A percentile compares a stretch with the other conserved stretches of the same genome.
phyloP scores from a whole-genome alignment of 2,329 filamentous ascomycete species.

The Paecilomyces sp. region DNA sequence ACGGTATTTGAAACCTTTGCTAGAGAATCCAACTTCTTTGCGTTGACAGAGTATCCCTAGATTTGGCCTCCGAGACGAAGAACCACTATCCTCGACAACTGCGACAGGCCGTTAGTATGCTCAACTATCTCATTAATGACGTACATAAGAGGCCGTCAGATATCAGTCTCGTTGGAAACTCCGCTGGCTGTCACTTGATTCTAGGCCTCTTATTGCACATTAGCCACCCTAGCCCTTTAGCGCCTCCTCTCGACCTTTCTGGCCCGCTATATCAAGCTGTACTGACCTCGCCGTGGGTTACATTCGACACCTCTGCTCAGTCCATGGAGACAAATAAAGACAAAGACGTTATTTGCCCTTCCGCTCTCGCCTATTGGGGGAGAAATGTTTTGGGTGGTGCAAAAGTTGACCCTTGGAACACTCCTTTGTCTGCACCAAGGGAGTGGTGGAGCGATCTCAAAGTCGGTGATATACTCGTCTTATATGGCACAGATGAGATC shows the following conservation, averaged over 20 bases:
- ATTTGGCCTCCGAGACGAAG: background rate
- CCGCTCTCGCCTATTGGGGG: constrained; percentile 3
- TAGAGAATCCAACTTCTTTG: background rate
- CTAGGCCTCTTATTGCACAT: constrained; percentile 3
- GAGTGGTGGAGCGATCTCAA: constrained; percentile 4
- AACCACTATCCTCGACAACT: constrained; percentile 5
- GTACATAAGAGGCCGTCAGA: background rate
- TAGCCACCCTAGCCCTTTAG: constrained; percentile 1
- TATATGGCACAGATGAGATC: constrained; percentile 4
- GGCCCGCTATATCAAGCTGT: background rate
- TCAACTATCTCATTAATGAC: constrained; percentile 2
- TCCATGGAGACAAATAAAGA: constrained; percentile 1
- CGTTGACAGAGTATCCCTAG: background rate
- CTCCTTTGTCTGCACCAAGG: constrained; percentile 1
- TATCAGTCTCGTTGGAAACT: constrained; percentile 4
- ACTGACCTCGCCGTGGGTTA: constrained; percentile 4
- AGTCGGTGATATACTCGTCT: constrained; percentile 1
- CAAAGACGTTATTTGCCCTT: constrained; percentile 1
- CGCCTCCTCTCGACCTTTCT: background rate
- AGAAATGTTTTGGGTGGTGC: constrained; percentile 1
- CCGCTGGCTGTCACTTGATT: constrained; percentile 2
- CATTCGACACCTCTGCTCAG: constrained; percentile 1
- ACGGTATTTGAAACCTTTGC: background rate
- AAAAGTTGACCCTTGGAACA: constrained; percentile 3
- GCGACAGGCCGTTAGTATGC: constrained; percentile 2